These are phyloP conservation scores for Tulasnella sp. DNA, from an alignment of 768 basidiomycete species.

Conservation along the genomic window DNA sequence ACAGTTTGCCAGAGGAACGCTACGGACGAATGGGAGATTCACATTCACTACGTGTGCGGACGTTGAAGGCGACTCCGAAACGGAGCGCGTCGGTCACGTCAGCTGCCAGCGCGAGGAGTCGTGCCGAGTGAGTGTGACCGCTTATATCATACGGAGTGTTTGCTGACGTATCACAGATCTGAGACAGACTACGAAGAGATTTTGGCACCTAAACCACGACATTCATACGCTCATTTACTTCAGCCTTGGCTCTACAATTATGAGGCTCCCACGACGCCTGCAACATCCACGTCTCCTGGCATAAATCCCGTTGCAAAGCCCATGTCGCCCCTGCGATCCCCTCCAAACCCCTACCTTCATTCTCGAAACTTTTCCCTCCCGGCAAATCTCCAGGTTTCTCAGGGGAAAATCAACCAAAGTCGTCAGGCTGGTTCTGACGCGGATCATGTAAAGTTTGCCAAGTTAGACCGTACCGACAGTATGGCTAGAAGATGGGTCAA, in stretches of 20 bases:
- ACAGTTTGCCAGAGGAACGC: too few species aligned
- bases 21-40: too few species aligned
- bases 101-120: conserved; percentile 15
- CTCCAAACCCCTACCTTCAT: conserved; percentile 7
- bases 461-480: conserved; percentile 16
- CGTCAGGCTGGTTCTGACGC: too few species aligned
- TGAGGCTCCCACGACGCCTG: background rate
- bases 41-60: background rate
- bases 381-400: too few species aligned
- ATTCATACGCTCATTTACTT: conserved; percentile 8
- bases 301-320: background rate
- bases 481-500: conserved; percentile 52
- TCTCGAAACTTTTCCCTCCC: conserved; percentile 5
- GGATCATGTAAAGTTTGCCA: too few species aligned
- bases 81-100: conserved; percentile 12
- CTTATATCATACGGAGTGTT: conserved; percentile 3
- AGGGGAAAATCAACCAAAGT: too few species aligned
- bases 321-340: conserved; percentile 10
- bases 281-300: background rate
- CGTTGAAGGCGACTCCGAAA: background rate
- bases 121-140: conserved; percentile 12
- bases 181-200: conserved; percentile 18
- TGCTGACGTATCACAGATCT: conserved; percentile 9
- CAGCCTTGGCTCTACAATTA: conserved; percentile 13
- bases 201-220: conserved; percentile 11